These are phyloP conservation scores for Cardiosporidium cionae DNA, from an alignment of 169 alveolate genomes.

Conservation along the genomic window DNA sequence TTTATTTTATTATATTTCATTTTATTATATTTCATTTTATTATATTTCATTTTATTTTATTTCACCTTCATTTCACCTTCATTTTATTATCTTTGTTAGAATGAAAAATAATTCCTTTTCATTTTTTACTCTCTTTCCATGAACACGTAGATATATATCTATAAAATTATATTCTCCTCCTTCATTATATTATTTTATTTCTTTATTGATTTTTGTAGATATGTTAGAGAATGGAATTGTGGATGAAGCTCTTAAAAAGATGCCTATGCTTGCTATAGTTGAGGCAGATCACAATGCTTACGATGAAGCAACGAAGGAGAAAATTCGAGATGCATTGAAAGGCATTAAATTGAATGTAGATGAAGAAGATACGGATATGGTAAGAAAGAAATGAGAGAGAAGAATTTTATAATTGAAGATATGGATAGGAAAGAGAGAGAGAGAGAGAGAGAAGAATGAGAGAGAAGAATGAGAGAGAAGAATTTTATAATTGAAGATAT, in stretches of 20 bases:
- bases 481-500: not conserved
- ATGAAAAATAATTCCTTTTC: no score
- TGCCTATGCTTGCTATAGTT: conserved; percentile 57
- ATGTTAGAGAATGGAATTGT: conserved; percentile 5
- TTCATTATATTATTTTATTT: no score
- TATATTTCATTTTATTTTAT: no score
- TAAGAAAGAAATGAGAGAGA: not conserved
- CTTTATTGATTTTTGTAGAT: not conserved
- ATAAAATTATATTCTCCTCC: no score
- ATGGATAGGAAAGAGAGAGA: no score
- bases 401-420: not conserved
- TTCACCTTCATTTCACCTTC: no score
- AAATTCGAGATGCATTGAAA: conserved; percentile 40
- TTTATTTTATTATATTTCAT: no score
- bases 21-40: no score
- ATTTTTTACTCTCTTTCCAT: no score
- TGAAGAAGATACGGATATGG: conserved; percentile 14
- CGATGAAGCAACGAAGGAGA: conserved; percentile 56
- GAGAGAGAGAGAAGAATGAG: not conserved
- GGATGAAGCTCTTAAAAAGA: conserved; percentile 30
- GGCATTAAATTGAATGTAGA: not conserved
- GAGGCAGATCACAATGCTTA: conserved; percentile 81
- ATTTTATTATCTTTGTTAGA: no score
- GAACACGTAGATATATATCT: no score
- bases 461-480: not conserved